Base-by-base conservation (phyloP, 1,139 yeast genomes). In the Debaryomyces udenii region DNA sequence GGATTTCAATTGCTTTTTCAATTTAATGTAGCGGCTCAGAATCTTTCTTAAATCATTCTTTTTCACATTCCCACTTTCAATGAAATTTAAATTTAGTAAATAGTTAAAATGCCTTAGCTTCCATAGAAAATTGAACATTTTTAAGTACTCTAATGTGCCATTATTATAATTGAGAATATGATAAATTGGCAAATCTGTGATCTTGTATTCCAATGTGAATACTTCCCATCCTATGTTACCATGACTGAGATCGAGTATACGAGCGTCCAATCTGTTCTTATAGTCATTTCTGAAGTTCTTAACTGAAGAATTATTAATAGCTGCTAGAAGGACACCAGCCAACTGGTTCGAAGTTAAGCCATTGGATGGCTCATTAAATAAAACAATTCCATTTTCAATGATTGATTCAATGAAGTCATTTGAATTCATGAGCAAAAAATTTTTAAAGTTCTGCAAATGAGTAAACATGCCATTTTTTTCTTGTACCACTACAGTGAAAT, bases 201-300 rank as follows among this genome's bases (percentile, higher is more conserved):
- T 68, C 39, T 82, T 74, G 58, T 87, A 93, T 56, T 90, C 97
- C 36, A 93, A 67, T 0, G 97, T 89, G 60, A 93, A 91, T 3
- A 87, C 90, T 56, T 91, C 96, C 98, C 98, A 93, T 0, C 90
- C 91, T 38, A 68, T 76, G 18, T 74, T 81, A 0, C 94, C 94
- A 51, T 83, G 58, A 18, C 59, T 55, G 29, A 83, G 66, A 45
- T 81, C 91, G 38, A 90, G 70, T 36, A 91, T 74, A 35, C 96
- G 70, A 0, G 96, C 96, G 66, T 93, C 98, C 13, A 93, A 59
- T 39, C 89, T 67, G 27, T 56, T 48, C 18, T 59, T 52, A 32
- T 52, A 57, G 16, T 53, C 53, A 1, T 6, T 10, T 9, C 50
- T 48, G 37, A 74, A 68, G 49, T 70, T 66, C 43, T 74, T 72